Evolutionary conservation across 331 rosid genomes (phyloP), one percentile per base, ranked within the genome.

Genomic region (Prunus yedoensis): DNA sequence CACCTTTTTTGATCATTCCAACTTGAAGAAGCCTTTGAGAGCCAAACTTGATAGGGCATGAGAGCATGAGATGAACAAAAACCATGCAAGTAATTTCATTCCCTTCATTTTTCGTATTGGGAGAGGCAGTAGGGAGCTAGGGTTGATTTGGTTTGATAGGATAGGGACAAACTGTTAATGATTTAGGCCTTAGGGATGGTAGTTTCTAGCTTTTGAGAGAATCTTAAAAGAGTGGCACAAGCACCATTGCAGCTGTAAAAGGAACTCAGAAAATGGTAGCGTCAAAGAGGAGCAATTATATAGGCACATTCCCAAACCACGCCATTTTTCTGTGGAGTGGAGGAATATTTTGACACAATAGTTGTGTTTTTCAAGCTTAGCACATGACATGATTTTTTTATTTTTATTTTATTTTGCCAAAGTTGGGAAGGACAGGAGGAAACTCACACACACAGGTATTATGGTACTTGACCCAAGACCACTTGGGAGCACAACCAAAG

Each of bases 1-100:
- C 68, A 66, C 58, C 79, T n/a, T 28, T 25, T 67, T n/a, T 38
- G 45, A 46, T 32, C 71, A 15, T 18, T 77, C 70, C 57, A 84
- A 79, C 21, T 70, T 30, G 83, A 49, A 59, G 18, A 11, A 20
- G 35, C 7, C 49, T 4, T 35, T 13, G 59, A 59, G 74, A 21
- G 79, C 52, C 74, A 78, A 57, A 75, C 41, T 69, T 60, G 85
- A 69, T 54, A 18, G 52, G 58, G 78, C 77, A 59, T 69, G 74
- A 77, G n/a, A 28, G 64, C 66, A 56, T 63, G 71, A 71, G 66
- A 89, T 47, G 47, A 46, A 10, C 30, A 83, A 20, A 10, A 83
- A 61, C 61, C 87, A 73, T 68, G 76, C 62, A 51, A 59, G 27
- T 43, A 80, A 65, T 18, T 11, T 80, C 47, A 32, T 63, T 21